Percentiles rank a stretch among this genome's conserved stretches.
Evolutionary conservation across 176 grass and related monocot species (phyloP).

Genomic region (Eragrostis curvula): DNA sequence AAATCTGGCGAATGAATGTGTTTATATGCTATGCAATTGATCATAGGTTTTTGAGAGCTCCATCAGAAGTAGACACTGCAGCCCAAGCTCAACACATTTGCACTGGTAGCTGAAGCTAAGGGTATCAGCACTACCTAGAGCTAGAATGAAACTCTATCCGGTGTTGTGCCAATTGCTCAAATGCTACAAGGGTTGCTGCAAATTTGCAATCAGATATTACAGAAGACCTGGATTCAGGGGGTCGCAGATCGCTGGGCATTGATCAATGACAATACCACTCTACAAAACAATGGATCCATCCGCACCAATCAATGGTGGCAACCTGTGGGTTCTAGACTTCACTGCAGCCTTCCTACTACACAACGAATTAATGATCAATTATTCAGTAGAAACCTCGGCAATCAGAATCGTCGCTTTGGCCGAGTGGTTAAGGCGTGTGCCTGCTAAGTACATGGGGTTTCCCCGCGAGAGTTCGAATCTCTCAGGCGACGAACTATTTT

Average conservation of each 20-base stretch:
- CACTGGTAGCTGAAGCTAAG: not conserved
- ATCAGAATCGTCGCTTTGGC: slow-evolving; percentile 54
- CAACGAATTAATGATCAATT: not conserved
- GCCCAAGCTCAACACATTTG: not conserved
- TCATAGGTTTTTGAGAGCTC: not conserved
- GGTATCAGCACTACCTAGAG: not conserved
- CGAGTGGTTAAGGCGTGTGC: slow-evolving; percentile 94
- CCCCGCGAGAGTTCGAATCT: slow-evolving; percentile 88
- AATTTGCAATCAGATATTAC: slow-evolving; percentile 1
- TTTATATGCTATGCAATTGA: not conserved
- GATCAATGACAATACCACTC: not conserved
- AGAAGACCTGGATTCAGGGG: not conserved
- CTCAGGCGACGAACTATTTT: slow-evolving; percentile 48
- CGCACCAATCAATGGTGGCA: not conserved
- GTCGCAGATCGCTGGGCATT: not conserved
- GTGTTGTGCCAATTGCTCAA: not conserved
- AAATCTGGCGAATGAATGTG: not conserved
- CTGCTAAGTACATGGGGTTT: slow-evolving; percentile 90
- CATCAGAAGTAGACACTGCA: not conserved
- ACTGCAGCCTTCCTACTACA: not conserved
- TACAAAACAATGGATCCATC: not conserved
- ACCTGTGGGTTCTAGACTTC: not conserved
- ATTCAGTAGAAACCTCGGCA: accelerated
- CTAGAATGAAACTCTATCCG: not conserved
- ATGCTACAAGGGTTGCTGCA: not conserved